Percentiles rank a stretch among this genome's conserved stretches.
Conservation (phyloP, 2,329 filamentous ascomycete species). For the Graphilbum ipis-grandicollis region DNA sequence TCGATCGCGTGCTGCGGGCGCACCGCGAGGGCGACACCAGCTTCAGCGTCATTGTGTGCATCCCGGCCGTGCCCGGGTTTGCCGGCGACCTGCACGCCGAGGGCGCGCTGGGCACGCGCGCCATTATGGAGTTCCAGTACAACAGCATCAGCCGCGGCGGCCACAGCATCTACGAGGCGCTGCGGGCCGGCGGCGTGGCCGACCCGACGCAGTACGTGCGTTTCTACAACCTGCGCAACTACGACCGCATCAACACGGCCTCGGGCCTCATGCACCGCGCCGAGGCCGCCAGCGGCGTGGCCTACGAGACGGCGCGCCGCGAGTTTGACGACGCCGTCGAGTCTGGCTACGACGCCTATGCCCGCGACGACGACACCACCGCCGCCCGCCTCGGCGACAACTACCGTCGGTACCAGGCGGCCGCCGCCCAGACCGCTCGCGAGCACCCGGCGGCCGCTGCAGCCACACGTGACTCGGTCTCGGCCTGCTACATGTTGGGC, state of each 20-base stretch:
- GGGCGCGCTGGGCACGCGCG: slow-evolving; percentile 56
- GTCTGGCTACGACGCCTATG: slow-evolving; percentile 21
- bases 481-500: slow-evolving; percentile 67
- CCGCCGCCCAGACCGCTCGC: slow-evolving; percentile 27
- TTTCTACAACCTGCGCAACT: slow-evolving; percentile 75
- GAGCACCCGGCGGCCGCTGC: slow-evolving; percentile 1
- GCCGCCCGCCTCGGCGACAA: slow-evolving; percentile 20
- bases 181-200: slow-evolving; percentile 44
- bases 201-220: slow-evolving; percentile 58
- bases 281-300: slow-evolving; percentile 46
- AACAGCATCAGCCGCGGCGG: slow-evolving; percentile 62
- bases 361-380: slow-evolving; percentile 7
- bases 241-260: slow-evolving; percentile 64
- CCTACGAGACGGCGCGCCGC: slow-evolving; percentile 47
- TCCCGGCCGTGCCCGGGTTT: slow-evolving; percentile 68
- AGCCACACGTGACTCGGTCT: slow-evolving; percentile 56
- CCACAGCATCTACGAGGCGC: slow-evolving; percentile 57
- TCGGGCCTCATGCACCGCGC: slow-evolving; percentile 37
- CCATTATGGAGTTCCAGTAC: slow-evolving; percentile 84
- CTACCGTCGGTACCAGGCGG: slow-evolving; percentile 58
- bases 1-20: slow-evolving; percentile 59
- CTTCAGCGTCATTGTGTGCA: slow-evolving; percentile 62
- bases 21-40: slow-evolving; percentile 45
- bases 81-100: slow-evolving; percentile 63
- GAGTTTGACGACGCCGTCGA: slow-evolving; percentile 44